A percentile compares a stretch with the other conserved stretches of the same genome.
These are phyloP conservation scores for Endocalyx cinctus DNA, from an alignment of 2,329 filamentous ascomycete genomes.

Conservation along the genomic window DNA sequence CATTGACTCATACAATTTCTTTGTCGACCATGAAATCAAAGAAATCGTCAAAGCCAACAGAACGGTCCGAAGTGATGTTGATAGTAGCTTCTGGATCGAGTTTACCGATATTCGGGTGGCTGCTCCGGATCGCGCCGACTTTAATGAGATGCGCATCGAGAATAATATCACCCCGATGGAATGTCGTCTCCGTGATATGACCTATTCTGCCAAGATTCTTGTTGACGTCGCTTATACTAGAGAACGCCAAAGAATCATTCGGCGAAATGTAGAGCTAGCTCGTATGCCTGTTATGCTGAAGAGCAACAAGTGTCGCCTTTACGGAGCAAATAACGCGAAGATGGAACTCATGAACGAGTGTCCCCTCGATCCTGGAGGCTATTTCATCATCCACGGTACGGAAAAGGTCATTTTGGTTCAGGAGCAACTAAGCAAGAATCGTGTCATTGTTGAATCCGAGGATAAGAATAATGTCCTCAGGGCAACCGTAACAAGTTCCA, in stretches of 20 bases:
- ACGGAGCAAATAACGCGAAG: slow-evolving; percentile 75
- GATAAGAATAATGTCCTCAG: slow-evolving; percentile 90
- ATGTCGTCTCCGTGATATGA: slow-evolving; percentile 92
- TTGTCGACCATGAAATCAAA: slow-evolving; percentile 93
- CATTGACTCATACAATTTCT: slow-evolving; percentile 98
- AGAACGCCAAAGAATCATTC: slow-evolving; percentile 70
- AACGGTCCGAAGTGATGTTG: slow-evolving; percentile 84
- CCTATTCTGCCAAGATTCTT: slow-evolving; percentile 91
- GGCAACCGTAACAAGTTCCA: slow-evolving; percentile 95
- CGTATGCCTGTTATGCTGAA: slow-evolving; percentile 95
- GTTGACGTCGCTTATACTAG: slow-evolving; percentile 89
- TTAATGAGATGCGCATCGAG: slow-evolving; percentile 64
- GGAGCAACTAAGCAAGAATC: slow-evolving; percentile 98
- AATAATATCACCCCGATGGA: slow-evolving; percentile 88
- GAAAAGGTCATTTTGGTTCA: slow-evolving; percentile 99
- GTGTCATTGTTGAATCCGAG: slow-evolving; percentile 93
- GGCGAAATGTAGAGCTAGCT: slow-evolving; percentile 75
- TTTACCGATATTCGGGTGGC: slow-evolving; percentile 89
- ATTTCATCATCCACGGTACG: slow-evolving; percentile 95
- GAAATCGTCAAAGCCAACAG: slow-evolving; percentile 92
- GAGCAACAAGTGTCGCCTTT: slow-evolving; percentile 87
- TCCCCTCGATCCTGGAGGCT: slow-evolving; percentile 90
- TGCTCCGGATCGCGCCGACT: slow-evolving; percentile 72
- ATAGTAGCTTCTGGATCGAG: slow-evolving; percentile 89
- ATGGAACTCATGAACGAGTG: slow-evolving; percentile 96